Percentiles rank a stretch among this genome's conserved stretches.
Evolutionary conservation across 2,329 filamentous ascomycete species (phyloP).

Genomic region (Juglanconis sp.): DNA sequence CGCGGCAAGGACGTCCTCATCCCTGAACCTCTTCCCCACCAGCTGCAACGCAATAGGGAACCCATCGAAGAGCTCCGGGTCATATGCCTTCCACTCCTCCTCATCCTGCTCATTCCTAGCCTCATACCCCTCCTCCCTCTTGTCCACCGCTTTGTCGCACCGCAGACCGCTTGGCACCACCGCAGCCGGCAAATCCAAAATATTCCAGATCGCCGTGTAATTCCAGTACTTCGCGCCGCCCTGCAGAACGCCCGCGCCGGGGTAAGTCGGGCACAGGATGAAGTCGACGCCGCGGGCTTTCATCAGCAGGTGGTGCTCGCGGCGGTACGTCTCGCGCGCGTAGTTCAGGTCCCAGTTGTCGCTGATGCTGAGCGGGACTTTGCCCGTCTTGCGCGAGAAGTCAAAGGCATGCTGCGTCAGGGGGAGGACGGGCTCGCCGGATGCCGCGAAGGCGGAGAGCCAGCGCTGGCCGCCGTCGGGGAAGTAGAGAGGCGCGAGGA

Average conservation of each 20-base stretch:
- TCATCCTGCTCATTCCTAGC: conserved; percentile 10
- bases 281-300: conserved; percentile 15
- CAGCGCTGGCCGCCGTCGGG: conserved; percentile 10
- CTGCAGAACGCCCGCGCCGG: conserved; percentile 14
- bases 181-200: conserved; percentile 20
- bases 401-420: conserved; percentile 17
- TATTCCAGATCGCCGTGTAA: conserved; percentile 24
- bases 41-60: conserved; percentile 18
- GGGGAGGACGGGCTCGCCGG: conserved; percentile 19
- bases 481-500: conserved; percentile 7
- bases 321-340: conserved; percentile 13
- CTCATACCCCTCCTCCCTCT: conserved; percentile 6
- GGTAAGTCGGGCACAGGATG: conserved; percentile 15
- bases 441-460: conserved; percentile 6
- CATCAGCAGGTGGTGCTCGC: conserved; percentile 17
- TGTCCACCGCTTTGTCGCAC: conserved; percentile 7
- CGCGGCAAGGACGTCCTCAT: conserved; percentile 15
- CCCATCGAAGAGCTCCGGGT: conserved; percentile 15
- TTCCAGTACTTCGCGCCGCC: conserved; percentile 18
- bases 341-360: conserved; percentile 13
- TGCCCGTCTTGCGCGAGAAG: conserved; percentile 3
- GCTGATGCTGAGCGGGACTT: conserved; percentile 3
- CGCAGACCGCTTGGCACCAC: conserved; percentile 20
- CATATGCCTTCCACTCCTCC: conserved; percentile 13
- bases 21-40: conserved; percentile 12